Conservation (phyloP, 1,139 yeast genomes). For the Lodderomyces elongisporus region DNA sequence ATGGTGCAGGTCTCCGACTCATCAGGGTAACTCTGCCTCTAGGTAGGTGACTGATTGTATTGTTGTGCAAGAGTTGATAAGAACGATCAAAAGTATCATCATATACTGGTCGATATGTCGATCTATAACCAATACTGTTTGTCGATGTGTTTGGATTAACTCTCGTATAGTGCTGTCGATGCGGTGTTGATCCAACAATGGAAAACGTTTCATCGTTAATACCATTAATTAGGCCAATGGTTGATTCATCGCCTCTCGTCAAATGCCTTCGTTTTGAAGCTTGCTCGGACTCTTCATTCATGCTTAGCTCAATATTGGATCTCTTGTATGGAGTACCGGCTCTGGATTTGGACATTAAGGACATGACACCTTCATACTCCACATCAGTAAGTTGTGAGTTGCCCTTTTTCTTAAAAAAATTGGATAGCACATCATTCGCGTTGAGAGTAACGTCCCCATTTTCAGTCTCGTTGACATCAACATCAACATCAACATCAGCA, state of each 20-base stretch:
- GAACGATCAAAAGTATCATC: constrained; percentile 25
- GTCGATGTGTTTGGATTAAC: constrained; percentile 15
- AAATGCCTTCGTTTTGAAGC: constrained; percentile 5
- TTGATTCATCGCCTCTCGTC: constrained; percentile 1
- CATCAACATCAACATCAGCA: too few relatives aligned
- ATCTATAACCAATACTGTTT: constrained; percentile 39
- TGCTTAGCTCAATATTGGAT: constrained; percentile 1
- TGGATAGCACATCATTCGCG: constrained; percentile 59
- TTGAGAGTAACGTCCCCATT: constrained; percentile 11
- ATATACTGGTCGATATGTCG: constrained; percentile 29
- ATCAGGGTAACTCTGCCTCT: constrained; percentile 58
- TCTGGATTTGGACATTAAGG: constrained; percentile 38
- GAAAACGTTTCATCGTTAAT: too few relatives aligned
- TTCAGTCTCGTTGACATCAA: too few relatives aligned
- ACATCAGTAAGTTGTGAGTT: constrained; percentile 65
- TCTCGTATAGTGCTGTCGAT: constrained; percentile 10
- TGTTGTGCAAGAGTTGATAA: constrained; percentile 13
- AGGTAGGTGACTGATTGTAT: constrained; percentile 11
- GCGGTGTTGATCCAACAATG: constrained; percentile 9
- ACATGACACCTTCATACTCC: constrained; percentile 80
- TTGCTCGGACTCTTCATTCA: background rate
- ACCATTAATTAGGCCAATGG: too few relatives aligned
- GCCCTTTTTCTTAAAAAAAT: constrained; percentile 74
- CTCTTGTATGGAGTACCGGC: constrained; percentile 8
- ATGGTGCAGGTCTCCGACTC: constrained; percentile 62